These are phyloP conservation scores for Ogataea trehalophila DNA, from an alignment of 805 yeast genomes.

Conservation along the genomic window DNA sequence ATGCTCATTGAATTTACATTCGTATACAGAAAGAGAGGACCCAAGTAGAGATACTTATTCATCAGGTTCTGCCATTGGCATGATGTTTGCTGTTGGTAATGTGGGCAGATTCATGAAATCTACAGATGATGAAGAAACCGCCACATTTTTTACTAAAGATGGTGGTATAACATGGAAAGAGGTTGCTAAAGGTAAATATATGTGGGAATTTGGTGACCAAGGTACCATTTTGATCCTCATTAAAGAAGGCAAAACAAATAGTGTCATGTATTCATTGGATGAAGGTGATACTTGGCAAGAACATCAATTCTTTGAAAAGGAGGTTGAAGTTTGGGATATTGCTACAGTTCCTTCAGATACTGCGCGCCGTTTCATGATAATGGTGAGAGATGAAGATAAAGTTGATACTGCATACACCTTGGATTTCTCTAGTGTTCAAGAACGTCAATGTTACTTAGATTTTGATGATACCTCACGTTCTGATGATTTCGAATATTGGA, in stretches of 20 bases:
- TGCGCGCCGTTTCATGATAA: constrained; percentile 69
- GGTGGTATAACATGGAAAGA: constrained; percentile 91
- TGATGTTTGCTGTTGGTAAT: constrained; percentile 89
- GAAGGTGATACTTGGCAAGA: constrained; percentile 76
- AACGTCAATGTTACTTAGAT: constrained; percentile 52
- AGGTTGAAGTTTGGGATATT: constrained; percentile 60
- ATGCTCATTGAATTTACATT: constrained; percentile 83
- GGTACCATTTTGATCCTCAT: constrained; percentile 82
- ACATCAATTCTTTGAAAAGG: constrained; percentile 53
- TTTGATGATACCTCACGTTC: constrained; percentile 31
- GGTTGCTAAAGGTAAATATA: constrained; percentile 62
- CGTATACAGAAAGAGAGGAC: constrained; percentile 84
- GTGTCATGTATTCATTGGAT: constrained; percentile 63
- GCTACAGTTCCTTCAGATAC: constrained; percentile 91
- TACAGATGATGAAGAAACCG: constrained; percentile 38
- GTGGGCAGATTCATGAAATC: constrained; percentile 60
- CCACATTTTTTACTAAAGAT: constrained; percentile 79
- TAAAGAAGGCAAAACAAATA: constrained; percentile 51
- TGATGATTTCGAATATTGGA: constrained; percentile 62
- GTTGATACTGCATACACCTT: constrained; percentile 38
- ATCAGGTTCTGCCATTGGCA: constrained; percentile 84
- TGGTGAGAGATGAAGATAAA: constrained; percentile 42
- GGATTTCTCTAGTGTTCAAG: constrained; percentile 51
- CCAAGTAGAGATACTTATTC: constrained; percentile 72
- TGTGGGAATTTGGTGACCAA: constrained; percentile 97